Conservation (phyloP, 2,329 filamentous ascomycete genomes). For the Trichoderma polysporum region DNA sequence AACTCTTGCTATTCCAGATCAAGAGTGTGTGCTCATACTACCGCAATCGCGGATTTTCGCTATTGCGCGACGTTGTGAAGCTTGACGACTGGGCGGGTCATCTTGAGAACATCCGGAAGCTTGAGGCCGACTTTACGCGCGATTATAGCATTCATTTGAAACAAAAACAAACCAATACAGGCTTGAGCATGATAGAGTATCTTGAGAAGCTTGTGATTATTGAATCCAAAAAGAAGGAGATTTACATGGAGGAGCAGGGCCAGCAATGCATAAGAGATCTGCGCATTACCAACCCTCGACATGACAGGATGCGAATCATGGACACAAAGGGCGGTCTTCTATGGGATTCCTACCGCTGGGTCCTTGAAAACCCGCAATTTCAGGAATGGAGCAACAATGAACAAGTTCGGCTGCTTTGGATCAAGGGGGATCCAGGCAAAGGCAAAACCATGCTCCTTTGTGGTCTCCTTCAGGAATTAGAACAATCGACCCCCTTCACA, state of each 20-base stretch:
- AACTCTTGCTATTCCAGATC: slow-evolving; percentile 41
- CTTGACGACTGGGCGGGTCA: slow-evolving; percentile 38
- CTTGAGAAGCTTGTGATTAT: no score
- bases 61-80: slow-evolving; percentile 32
- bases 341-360: slow-evolving; percentile 35
- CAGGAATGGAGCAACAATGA: slow-evolving; percentile 18
- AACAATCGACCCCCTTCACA: not conserved
- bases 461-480: slow-evolving; percentile 32
- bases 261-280: no score
- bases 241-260: no score
- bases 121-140: slow-evolving; percentile 29
- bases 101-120: slow-evolving; percentile 30
- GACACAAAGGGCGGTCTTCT: slow-evolving; percentile 40
- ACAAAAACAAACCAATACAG: slow-evolving; percentile 20
- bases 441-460: slow-evolving; percentile 47
- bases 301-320: no score
- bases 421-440: slow-evolving; percentile 42
- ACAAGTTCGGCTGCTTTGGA: slow-evolving; percentile 35
- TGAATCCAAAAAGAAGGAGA: no score
- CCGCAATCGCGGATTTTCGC: slow-evolving; percentile 29
- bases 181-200: no score
- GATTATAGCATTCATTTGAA: no score
- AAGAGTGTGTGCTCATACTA: slow-evolving; percentile 41
- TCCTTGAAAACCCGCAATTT: slow-evolving; percentile 33
- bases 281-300: no score